phyloP scores from a whole-genome alignment of 75 land plant species.

The Cunninghamia lanceolata region DNA sequence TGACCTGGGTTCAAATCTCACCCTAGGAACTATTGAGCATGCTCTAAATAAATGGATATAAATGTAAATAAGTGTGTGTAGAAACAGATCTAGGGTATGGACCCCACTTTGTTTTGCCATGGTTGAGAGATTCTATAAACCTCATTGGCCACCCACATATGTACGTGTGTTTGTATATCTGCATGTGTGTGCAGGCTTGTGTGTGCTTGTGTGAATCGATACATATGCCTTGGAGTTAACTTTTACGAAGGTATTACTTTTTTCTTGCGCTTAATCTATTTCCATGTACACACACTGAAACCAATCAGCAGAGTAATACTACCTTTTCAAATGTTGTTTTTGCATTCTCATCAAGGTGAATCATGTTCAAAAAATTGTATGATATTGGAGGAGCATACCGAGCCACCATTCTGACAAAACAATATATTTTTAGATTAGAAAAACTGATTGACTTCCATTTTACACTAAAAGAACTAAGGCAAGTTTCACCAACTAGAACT shows the following conservation, averaged over 20 bases:
- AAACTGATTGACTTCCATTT: slow-evolving; percentile 3
- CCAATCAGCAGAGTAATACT: background rate
- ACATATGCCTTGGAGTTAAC: background rate
- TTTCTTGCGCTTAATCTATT: background rate
- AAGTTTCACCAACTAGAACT: background rate
- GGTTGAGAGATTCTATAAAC: no score
- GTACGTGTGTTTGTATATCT: background rate
- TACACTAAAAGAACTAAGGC: background rate
- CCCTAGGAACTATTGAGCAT: no score
- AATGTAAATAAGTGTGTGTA: no score
- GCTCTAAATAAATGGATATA: no score
- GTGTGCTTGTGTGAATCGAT: no score
- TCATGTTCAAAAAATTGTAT: slow-evolving; percentile 90
- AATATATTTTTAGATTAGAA: background rate
- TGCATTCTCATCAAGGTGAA: slow-evolving; percentile 58
- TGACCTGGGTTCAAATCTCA: no score
- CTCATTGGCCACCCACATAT: no score
- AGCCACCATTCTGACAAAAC: slow-evolving; percentile 87
- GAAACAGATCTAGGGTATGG: no score
- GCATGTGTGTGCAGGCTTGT: background rate
- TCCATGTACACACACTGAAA: background rate
- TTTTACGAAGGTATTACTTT: background rate
- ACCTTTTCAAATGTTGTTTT: slow-evolving; percentile 93
- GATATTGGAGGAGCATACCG: slow-evolving; percentile 97
- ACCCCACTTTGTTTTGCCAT: no score